phyloP scores from a whole-genome alignment of 257 asterid genomes.

The Fraxinus americana region DNA sequence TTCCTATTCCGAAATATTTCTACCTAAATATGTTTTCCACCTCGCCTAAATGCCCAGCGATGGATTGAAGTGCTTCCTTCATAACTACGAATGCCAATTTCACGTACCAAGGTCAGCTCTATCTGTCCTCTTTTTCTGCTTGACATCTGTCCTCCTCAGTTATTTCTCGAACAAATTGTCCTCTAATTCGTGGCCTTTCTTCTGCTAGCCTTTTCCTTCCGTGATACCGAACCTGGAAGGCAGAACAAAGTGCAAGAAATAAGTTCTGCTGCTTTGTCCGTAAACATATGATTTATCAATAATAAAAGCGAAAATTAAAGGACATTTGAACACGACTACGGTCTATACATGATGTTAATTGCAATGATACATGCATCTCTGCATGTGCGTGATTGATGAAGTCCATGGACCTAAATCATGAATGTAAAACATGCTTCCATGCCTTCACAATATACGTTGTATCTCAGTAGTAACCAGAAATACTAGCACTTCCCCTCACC shows the following conservation, averaged over 20 bases:
- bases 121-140: conserved; percentile 27
- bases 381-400: neutral
- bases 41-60: neutral
- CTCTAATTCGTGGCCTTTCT: conserved; percentile 54
- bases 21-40: neutral
- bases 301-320: neutral
- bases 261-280: neutral
- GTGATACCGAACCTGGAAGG: conserved; percentile 50
- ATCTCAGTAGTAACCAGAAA: neutral
- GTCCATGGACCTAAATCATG: neutral
- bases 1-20: neutral
- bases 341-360: neutral
- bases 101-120: conserved; percentile 23
- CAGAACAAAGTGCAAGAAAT: neutral
- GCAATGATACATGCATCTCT: neutral
- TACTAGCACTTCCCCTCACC: neutral
- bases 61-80: neutral
- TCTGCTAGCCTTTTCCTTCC: conserved; percentile 55
- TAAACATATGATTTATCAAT: neutral
- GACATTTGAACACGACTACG: neutral
- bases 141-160: conserved; percentile 22
- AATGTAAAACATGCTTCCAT: conserved; percentile 19
- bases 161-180: conserved; percentile 49
- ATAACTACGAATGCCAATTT: neutral
- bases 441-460: neutral